These are phyloP conservation scores for Xylaria arbuscula DNA, from an alignment of 2,329 filamentous ascomycete species.

Conservation along the genomic window DNA sequence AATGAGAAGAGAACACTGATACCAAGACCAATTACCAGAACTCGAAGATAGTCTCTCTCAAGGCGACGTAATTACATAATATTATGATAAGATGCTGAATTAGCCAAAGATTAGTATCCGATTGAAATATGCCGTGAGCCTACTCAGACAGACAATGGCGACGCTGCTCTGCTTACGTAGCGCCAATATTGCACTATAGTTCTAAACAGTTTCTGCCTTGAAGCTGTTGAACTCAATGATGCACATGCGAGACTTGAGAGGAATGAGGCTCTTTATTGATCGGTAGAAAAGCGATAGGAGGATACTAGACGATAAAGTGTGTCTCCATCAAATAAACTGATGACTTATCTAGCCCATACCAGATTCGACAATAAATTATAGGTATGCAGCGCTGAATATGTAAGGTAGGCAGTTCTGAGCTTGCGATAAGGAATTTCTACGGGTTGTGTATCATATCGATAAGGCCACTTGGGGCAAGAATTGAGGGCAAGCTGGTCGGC, in stretches of 20 bases:
- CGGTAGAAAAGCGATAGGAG: too few relatives aligned
- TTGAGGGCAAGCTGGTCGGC: conserved; percentile 47
- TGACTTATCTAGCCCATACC: too few relatives aligned
- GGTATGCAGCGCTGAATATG: neutral
- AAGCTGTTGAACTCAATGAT: too few relatives aligned
- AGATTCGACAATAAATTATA: neutral
- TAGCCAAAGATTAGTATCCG: neutral
- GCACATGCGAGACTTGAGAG: too few relatives aligned
- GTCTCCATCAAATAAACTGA: too few relatives aligned
- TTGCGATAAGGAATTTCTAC: conserved; percentile 25
- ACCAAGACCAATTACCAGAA: neutral
- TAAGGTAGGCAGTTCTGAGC: conserved; percentile 20
- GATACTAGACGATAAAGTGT: too few relatives aligned
- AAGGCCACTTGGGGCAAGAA: conserved; percentile 47
- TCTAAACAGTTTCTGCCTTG: too few relatives aligned
- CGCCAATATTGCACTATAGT: too few relatives aligned
- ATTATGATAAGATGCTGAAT: neutral
- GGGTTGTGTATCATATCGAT: conserved; percentile 47
- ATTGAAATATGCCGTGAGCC: neutral
- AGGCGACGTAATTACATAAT: neutral
- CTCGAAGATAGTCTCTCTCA: too few relatives aligned
- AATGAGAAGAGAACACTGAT: neutral
- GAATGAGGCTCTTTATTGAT: too few relatives aligned
- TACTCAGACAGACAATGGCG: too few relatives aligned
- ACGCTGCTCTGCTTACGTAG: too few relatives aligned